Evolutionary conservation across 495 filamentous ascomycete species (phyloP).

Genomic region (Aspergillus kassunensis): DNA sequence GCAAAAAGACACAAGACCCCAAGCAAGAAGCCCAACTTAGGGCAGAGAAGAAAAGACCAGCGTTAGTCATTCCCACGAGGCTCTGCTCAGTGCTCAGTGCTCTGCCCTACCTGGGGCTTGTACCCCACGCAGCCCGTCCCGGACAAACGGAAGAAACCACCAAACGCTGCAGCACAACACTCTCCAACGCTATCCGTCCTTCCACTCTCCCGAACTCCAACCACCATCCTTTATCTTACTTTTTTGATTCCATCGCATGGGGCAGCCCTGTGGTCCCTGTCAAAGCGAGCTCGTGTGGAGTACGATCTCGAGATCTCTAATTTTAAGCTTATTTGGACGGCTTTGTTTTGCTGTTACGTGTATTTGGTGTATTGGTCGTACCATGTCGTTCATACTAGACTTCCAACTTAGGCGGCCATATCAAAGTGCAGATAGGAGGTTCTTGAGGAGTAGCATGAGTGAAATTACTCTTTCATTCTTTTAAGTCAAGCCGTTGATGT

Average conservation of each 20-base stretch:
- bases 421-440: too few relatives aligned
- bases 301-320: conserved; percentile 2
- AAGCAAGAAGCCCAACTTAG: background rate
- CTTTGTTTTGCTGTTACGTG: conserved; percentile 12
- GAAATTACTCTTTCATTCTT: too few relatives aligned
- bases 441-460: too few relatives aligned
- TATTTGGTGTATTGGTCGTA: background rate
- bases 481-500: too few relatives aligned
- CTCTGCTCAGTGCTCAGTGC: background rate
- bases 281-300: conserved; percentile 11
- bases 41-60: too few relatives aligned
- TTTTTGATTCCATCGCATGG: conserved; percentile 4
- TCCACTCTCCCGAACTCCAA: conserved; percentile 8
- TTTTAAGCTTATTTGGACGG: conserved; percentile 25
- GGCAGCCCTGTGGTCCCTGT: conserved; percentile 1
- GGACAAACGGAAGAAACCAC: conserved; percentile 22
- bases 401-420: too few relatives aligned
- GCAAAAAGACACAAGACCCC: too few relatives aligned
- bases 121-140: too few relatives aligned
- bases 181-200: conserved; percentile 1
- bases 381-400: background rate
- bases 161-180: background rate
- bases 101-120: too few relatives aligned
- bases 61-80: too few relatives aligned
- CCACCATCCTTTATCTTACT: conserved; percentile 7